These are phyloP conservation scores for Heterobasidion irregulare DNA, from an alignment of 1,284 basidiomycete genomes.

Conservation along the genomic window DNA sequence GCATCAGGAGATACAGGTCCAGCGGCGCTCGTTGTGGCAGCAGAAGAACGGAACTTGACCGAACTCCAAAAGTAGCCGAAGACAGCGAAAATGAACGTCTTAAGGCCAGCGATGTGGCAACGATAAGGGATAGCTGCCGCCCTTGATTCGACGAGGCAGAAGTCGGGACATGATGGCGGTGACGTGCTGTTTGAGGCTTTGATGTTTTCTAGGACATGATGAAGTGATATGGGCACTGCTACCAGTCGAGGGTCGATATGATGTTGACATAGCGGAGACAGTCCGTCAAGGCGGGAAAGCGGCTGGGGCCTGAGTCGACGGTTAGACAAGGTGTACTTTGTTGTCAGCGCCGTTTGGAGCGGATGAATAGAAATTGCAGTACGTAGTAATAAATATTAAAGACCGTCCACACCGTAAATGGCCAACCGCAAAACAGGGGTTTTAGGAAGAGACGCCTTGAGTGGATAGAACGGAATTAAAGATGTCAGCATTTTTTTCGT, in stretches of 20 bases:
- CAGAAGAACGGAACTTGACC: neutral
- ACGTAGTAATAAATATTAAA: neutral
- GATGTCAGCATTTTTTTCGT: too few relatives aligned
- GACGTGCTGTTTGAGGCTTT: neutral
- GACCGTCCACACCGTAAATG: too few relatives aligned
- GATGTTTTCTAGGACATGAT: neutral
- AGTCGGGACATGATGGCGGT: neutral
- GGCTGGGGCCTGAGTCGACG: neutral
- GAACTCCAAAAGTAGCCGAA: neutral
- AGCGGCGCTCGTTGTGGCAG: neutral
- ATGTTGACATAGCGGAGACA: neutral
- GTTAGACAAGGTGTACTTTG: neutral
- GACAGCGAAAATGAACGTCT: neutral
- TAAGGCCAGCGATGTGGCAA: too few relatives aligned
- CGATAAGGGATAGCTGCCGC: too few relatives aligned
- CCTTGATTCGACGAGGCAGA: too few relatives aligned
- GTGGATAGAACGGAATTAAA: too few relatives aligned
- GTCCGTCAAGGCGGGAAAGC: neutral
- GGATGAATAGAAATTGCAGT: neutral
- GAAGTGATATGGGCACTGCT: neutral
- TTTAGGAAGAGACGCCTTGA: too few relatives aligned
- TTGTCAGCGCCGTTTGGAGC: neutral
- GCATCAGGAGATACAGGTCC: neutral
- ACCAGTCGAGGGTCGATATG: neutral
- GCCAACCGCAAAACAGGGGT: too few relatives aligned